These are phyloP conservation scores for Diaporthe eres DNA, from an alignment of 2,329 filamentous ascomycete genomes.

Conservation along the genomic window DNA sequence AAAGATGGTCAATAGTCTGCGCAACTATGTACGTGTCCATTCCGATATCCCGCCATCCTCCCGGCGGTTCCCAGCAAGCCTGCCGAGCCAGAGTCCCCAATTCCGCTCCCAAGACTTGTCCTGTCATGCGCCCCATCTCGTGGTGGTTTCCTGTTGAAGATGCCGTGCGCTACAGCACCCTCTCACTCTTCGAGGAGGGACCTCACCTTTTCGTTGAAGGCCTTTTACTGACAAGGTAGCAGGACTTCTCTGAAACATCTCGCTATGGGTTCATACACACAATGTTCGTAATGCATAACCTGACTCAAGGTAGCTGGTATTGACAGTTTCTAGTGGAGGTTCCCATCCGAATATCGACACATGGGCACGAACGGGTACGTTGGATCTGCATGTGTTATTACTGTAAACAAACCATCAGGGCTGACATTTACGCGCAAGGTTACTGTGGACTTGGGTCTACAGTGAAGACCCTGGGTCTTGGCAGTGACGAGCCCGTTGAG, in stretches of 20 bases:
- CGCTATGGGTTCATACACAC: conserved; percentile 87
- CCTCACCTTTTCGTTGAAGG: background rate
- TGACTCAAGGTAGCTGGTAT: conserved; percentile 11
- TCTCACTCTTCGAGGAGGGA: background rate
- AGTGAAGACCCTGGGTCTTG: conserved; percentile 74
- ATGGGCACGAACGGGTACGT: conserved; percentile 59
- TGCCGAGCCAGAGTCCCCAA: background rate
- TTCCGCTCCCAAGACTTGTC: background rate
- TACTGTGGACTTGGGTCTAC: conserved; percentile 80
- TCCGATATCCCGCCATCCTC: conserved; percentile 1
- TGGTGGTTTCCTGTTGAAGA: conserved; percentile 28
- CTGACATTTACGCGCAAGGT: conserved; percentile 60
- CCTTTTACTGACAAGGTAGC: conserved; percentile 19
- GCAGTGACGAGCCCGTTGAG: conserved; percentile 68
- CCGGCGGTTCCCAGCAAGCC: conserved; percentile 12
- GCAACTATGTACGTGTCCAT: conserved; percentile 67
- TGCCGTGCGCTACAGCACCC: background rate
- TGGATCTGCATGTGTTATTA: conserved; percentile 44
- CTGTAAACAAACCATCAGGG: conserved; percentile 17
- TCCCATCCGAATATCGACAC: conserved; percentile 62
- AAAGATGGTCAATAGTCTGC: conserved; percentile 76
- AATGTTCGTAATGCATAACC: conserved; percentile 69
- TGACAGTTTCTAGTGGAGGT: conserved; percentile 61
- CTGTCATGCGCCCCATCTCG: conserved; percentile 9
- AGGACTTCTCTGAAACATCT: conserved; percentile 81